A percentile compares a stretch with the other conserved stretches of the same genome.
Evolutionary conservation across 192 early-diverging fungal genomes (phyloP).

Genomic region (Rhizophagus sp.): DNA sequence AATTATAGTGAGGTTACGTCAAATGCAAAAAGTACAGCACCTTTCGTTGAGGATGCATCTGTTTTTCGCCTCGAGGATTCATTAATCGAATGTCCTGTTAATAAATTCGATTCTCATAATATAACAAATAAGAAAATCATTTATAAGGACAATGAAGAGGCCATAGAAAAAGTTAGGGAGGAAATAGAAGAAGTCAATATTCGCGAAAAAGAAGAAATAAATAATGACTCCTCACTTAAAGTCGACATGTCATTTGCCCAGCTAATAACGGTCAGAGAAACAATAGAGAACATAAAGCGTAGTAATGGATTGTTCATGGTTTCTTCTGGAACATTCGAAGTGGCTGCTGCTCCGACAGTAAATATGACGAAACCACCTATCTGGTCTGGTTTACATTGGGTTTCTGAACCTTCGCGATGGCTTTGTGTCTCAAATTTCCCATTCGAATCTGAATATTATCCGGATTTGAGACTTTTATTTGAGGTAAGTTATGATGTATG

Average conservation of each 20-base stretch:
- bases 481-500: too few species aligned
- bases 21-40: neutral
- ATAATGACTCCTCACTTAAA: neutral
- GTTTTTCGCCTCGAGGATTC: neutral
- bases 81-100: neutral
- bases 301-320: neutral
- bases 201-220: neutral
- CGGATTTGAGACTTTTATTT: neutral
- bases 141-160: neutral
- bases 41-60: too few species aligned
- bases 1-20: neutral
- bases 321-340: neutral
- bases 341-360: neutral
- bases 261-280: neutral
- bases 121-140: neutral
- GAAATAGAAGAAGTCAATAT: neutral
- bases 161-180: neutral
- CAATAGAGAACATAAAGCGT: neutral
- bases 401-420: constrained; percentile 11
- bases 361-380: neutral
- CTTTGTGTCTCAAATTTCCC: constrained; percentile 15
- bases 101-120: neutral
- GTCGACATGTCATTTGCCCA: neutral
- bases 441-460: neutral
- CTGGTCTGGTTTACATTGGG: neutral